Evolutionary conservation across 1,284 basidiomycete species (phyloP).

Genomic region (Volvariella surrecta): DNA sequence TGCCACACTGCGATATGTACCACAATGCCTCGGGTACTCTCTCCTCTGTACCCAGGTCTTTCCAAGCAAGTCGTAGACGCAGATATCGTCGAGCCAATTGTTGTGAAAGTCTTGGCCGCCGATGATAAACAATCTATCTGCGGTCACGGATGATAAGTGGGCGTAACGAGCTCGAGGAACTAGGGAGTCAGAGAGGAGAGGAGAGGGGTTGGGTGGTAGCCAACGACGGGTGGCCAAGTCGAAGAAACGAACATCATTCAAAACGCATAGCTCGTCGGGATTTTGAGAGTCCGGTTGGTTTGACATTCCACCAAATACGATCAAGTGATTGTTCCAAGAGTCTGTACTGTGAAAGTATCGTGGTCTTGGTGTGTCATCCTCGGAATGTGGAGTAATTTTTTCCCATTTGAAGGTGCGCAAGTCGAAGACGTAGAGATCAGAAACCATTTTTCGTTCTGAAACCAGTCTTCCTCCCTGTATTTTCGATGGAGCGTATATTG

Average conservation of each 20-base stretch:
- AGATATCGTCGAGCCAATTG: slow-evolving; percentile 88
- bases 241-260: slow-evolving; percentile 83
- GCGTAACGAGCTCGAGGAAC: slow-evolving; percentile 81
- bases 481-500: slow-evolving; percentile 9
- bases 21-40: slow-evolving; percentile 83
- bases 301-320: slow-evolving; percentile 92
- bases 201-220: slow-evolving; percentile 42
- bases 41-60: slow-evolving; percentile 73
- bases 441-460: slow-evolving; percentile 78
- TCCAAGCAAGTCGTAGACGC: slow-evolving; percentile 71
- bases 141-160: slow-evolving; percentile 79
- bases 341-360: slow-evolving; percentile 92
- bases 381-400: slow-evolving; percentile 50
- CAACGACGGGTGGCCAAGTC: slow-evolving; percentile 66
- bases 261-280: slow-evolving; percentile 69
- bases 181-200: slow-evolving; percentile 20
- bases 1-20: slow-evolving; percentile 87
- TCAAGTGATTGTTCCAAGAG: slow-evolving; percentile 78
- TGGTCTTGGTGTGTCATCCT: slow-evolving; percentile 64
- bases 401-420: slow-evolving; percentile 75
- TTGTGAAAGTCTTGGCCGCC: slow-evolving; percentile 91
- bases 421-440: slow-evolving; percentile 84
- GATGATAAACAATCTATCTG: slow-evolving; percentile 82
- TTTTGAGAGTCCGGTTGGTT: slow-evolving; percentile 59
- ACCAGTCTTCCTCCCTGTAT: slow-evolving; percentile 78